phyloP scores from a whole-genome alignment of 2,329 filamentous ascomycete genomes.

The Ophiocordyceps unilateralis region DNA sequence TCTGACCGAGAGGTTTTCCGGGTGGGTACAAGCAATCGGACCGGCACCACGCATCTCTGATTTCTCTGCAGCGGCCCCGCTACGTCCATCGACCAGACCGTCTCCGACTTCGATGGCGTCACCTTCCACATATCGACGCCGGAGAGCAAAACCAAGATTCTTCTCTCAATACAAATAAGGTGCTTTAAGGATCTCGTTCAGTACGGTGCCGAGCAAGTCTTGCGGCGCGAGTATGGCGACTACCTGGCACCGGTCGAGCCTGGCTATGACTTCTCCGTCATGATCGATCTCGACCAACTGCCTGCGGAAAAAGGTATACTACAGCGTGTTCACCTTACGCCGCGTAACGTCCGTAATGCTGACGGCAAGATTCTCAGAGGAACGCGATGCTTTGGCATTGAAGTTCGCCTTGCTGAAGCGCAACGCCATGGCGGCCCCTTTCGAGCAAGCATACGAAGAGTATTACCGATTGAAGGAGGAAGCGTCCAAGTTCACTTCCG shows the following conservation, averaged over 20 bases:
- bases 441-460: slow-evolving; percentile 91
- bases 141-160: slow-evolving; percentile 81
- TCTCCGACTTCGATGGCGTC: slow-evolving; percentile 97
- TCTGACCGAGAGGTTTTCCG: slow-evolving; percentile 83
- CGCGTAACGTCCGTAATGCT: neutral
- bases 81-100: slow-evolving; percentile 86
- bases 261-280: slow-evolving; percentile 90
- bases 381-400: slow-evolving; percentile 68
- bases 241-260: slow-evolving; percentile 78
- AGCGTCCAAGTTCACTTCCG: slow-evolving; percentile 80
- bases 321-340: neutral
- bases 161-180: slow-evolving; percentile 86
- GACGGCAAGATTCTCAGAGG: slow-evolving; percentile 35
- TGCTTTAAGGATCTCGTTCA: slow-evolving; percentile 85
- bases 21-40: slow-evolving; percentile 28
- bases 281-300: slow-evolving; percentile 75
- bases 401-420: slow-evolving; percentile 87
- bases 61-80: slow-evolving; percentile 52
- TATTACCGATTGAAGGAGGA: slow-evolving; percentile 75
- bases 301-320: slow-evolving; percentile 55
- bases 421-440: slow-evolving; percentile 96
- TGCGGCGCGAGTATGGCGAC: slow-evolving; percentile 84
- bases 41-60: slow-evolving; percentile 11
- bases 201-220: slow-evolving; percentile 81
- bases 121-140: slow-evolving; percentile 97